Evolutionary conservation across 257 asterid genomes (phyloP).

Genomic region (Fraxinus pennsylvanica): DNA sequence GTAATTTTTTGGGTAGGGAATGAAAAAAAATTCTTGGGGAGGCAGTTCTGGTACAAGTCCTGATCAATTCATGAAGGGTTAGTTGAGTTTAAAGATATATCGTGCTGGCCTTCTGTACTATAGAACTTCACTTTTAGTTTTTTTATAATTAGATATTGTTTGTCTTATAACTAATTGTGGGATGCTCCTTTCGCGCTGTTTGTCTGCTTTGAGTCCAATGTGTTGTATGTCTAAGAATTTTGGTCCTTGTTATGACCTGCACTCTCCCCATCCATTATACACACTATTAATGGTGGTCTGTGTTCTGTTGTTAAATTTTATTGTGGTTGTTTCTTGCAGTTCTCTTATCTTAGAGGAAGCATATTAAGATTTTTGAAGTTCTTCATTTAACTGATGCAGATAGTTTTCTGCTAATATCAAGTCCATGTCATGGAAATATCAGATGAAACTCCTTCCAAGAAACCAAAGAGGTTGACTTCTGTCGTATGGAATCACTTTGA

Average conservation of each 20-base stretch:
- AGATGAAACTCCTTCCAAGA: conserved; percentile 73
- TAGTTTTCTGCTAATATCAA: conserved; percentile 23
- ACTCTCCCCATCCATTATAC: background rate
- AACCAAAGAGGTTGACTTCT: conserved; percentile 89
- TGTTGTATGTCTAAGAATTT: background rate
- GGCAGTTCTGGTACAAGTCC: background rate
- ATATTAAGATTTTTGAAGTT: conserved; percentile 20
- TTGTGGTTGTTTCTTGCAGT: background rate
- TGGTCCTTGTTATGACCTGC: background rate
- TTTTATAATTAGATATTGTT: too few relatives aligned
- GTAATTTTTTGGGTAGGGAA: background rate
- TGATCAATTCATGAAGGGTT: background rate
- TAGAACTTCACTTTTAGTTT: background rate
- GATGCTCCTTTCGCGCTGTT: background rate
- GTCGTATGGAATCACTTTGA: conserved; percentile 97
- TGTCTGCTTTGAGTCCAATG: background rate
- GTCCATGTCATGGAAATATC: conserved; percentile 65
- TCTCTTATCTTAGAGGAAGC: conserved; percentile 11
- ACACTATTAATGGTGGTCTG: background rate
- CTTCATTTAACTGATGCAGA: conserved; percentile 42
- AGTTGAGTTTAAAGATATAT: background rate
- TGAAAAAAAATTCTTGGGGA: background rate
- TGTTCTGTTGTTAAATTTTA: background rate
- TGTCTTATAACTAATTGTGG: background rate
- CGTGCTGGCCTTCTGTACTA: background rate